Evolutionary conservation across 257 asterid genomes (phyloP).

Genomic region (Osmanthus fragrans): DNA sequence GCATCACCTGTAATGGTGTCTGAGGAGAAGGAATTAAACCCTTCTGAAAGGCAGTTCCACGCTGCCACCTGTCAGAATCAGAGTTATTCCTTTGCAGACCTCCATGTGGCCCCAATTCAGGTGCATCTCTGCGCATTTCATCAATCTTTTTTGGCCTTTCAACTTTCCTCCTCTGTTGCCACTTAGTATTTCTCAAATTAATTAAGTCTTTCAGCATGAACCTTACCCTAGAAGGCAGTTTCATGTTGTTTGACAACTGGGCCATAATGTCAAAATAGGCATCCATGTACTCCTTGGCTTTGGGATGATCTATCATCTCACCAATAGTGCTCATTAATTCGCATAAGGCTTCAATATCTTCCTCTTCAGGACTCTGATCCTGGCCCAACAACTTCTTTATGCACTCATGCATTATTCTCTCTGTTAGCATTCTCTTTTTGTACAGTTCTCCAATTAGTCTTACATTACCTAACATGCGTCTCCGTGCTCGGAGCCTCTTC

Average conservation of each 20-base stretch:
- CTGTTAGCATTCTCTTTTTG: conserved; percentile 57
- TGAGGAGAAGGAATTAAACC: conserved; percentile 48
- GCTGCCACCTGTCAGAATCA: conserved; percentile 53
- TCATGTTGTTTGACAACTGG: conserved; percentile 69
- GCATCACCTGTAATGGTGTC: conserved; percentile 32
- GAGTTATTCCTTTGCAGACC: conserved; percentile 36
- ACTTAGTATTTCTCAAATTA: conserved; percentile 87
- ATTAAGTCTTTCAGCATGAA: conserved; percentile 89
- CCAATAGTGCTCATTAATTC: conserved; percentile 99
- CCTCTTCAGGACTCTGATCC: conserved; percentile 78
- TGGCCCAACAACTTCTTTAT: conserved; percentile 78
- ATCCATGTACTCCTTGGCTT: conserved; percentile 79
- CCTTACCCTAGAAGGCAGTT: conserved; percentile 84
- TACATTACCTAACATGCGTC: conserved; percentile 50
- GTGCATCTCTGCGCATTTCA: conserved; percentile 92
- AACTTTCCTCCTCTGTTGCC: conserved; percentile 97
- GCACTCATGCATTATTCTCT: conserved; percentile 83
- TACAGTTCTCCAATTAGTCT: conserved; percentile 53
- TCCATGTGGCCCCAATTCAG: conserved; percentile 26
- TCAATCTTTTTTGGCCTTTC: conserved; percentile 99
- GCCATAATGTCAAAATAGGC: conserved; percentile 61
- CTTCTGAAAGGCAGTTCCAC: conserved; percentile 43
- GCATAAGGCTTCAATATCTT: conserved; percentile 87
- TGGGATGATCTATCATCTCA: conserved; percentile 80
- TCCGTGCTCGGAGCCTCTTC: conserved; percentile 63